Base-by-base conservation (phyloP, 2,329 filamentous ascomycete species). In the Westerdykella sp. region DNA sequence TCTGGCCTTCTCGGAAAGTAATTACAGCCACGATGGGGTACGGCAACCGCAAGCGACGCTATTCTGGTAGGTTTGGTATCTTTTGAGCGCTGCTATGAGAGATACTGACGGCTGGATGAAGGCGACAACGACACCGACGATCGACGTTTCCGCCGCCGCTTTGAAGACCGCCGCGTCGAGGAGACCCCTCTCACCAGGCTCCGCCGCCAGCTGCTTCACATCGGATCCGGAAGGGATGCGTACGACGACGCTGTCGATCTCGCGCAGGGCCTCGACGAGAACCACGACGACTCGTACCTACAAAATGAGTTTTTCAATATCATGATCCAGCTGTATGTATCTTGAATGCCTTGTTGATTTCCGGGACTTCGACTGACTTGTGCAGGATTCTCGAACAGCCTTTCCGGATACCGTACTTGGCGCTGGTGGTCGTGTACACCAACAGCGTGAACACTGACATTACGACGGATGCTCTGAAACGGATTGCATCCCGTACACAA, bases 361-460 rank as follows among this genome's bases (percentile, higher is more conserved):
- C 12, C 50, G 22, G 43, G 44, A 42, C 55, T 60, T 57, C 34
- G 10, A 6, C 46, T 35, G 32, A 35, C 32, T 15, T 18, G 16
- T 25, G 37, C 46, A 81, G 78, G 52, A 77, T 85, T 35, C 66
- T 87, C 30, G 93, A 98, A 70, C 93, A 98, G 70, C 93, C 93
- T 1, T 84, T 98, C 67, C 97, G 97, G 74, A 94, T 89, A n/a
- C 91, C 93, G 0, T 97, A 96, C 63, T 78, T 95, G 31, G 89
- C 90, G 9, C 87, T 86, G 15, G 83, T 91, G 12, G 78, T 94
- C 35, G 76, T 95, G 45, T 78, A 88, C 44, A 78, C 83, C 52
- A 96, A 97, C 70, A 78, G 80, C 21, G 71, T 85, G 56, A 88
- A 87, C 61, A 75, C 84, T 4, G 85, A 93, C 53, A 75, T 95